Conservation (phyloP, 2,329 filamentous ascomycete species). For the Penicillium sp. region DNA sequence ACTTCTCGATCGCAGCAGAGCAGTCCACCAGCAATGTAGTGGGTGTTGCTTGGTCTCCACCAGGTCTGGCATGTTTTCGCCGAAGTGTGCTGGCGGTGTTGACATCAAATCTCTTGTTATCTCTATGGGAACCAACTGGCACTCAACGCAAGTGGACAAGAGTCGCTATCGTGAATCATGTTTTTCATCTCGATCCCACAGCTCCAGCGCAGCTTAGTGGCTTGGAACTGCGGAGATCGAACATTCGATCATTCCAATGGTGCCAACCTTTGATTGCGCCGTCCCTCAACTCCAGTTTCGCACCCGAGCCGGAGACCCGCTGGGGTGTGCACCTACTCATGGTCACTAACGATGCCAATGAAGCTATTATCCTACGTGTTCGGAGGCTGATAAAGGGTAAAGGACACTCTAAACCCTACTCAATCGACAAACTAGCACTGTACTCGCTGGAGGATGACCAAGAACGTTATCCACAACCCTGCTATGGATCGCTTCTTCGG, state of each 20-base stretch:
- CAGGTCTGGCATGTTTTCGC: slow-evolving; percentile 58
- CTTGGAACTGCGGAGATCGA: slow-evolving; percentile 33
- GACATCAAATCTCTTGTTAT: slow-evolving; percentile 60
- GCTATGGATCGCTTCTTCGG: slow-evolving; percentile 37
- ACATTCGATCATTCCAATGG: slow-evolving; percentile 50
- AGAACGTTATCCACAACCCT: slow-evolving; percentile 21
- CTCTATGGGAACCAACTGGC: slow-evolving; percentile 58
- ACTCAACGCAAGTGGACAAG: slow-evolving; percentile 56
- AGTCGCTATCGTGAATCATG: slow-evolving; percentile 57
- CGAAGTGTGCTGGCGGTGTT: slow-evolving; percentile 59
- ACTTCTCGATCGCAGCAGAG: slow-evolving; percentile 63
- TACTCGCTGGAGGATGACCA: slow-evolving; percentile 22
- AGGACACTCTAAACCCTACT: slow-evolving; percentile 19
- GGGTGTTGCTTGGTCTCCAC: slow-evolving; percentile 60
- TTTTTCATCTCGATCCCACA: slow-evolving; percentile 47
- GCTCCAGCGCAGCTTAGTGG: slow-evolving; percentile 26
- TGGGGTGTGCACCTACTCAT: slow-evolving; percentile 44
- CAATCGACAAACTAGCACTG: slow-evolving; percentile 34
- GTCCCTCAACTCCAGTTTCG: slow-evolving; percentile 5
- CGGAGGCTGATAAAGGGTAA: slow-evolving; percentile 17
- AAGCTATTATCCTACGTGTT: slow-evolving; percentile 39
- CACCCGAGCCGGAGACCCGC: slow-evolving; percentile 28
- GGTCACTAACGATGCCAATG: slow-evolving; percentile 46
- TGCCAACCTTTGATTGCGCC: slow-evolving; percentile 34
- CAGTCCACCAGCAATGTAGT: slow-evolving; percentile 57